phyloP scores from a whole-genome alignment of 148 eudicot genomes.

The Drosera capensis region DNA sequence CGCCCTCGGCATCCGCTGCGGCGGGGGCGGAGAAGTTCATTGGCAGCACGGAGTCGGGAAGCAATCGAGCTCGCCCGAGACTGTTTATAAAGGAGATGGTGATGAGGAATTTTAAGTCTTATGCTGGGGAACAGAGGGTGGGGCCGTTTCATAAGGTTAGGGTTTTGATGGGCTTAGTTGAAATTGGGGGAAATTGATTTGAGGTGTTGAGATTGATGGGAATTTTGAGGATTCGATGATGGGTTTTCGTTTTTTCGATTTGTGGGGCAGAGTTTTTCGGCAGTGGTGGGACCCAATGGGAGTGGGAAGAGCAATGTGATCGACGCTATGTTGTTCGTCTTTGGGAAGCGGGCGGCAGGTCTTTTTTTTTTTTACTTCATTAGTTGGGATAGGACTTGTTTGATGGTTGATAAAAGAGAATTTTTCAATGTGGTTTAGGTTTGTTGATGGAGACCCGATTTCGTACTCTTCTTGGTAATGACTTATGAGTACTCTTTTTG shows the following conservation, averaged over 20 bases:
- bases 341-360: constrained; percentile 95
- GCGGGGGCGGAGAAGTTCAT: no score
- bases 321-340: constrained; percentile 95
- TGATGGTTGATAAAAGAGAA: background rate
- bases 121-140: constrained; percentile 96
- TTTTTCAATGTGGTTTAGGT: no score
- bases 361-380: background rate
- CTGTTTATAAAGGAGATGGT: constrained; percentile 82
- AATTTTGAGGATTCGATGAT: no score
- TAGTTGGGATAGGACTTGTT: background rate
- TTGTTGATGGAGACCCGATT: no score
- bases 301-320: constrained; percentile 98
- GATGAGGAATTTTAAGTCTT: constrained; percentile 79
- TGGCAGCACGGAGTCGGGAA: no score
- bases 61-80: constrained; percentile 43
- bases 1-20: no score
- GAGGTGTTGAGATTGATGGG: no score
- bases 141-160: constrained; percentile 99
- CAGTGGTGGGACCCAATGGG: constrained; percentile 96
- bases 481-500: no score
- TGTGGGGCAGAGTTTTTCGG: constrained; percentile 70
- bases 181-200: no score
- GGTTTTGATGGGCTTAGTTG: no score
- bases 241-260: background rate
- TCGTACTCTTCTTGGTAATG: no score